These are phyloP conservation scores for Daldinia sp. DNA, from an alignment of 2,329 filamentous ascomycete species.

Conservation along the genomic window DNA sequence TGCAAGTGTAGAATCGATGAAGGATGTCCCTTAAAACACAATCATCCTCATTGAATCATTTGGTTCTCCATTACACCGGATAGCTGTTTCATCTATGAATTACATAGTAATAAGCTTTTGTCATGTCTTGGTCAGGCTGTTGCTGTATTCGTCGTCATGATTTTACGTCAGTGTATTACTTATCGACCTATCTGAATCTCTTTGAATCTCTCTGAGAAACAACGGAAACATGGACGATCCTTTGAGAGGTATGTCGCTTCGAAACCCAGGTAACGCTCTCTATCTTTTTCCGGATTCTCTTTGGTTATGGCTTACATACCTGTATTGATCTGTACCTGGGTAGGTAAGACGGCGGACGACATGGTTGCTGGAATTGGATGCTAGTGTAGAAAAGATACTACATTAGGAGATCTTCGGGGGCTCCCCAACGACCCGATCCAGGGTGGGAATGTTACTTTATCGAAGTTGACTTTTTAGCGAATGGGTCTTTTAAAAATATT, in stretches of 20 bases:
- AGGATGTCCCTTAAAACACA: neutral
- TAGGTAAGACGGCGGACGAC: slow-evolving; percentile 10
- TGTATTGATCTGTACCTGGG: slow-evolving; percentile 4
- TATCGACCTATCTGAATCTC: slow-evolving; percentile 9
- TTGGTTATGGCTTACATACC: neutral
- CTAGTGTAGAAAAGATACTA: neutral
- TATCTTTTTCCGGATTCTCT: slow-evolving; percentile 5
- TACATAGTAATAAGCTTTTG: slow-evolving; percentile 13
- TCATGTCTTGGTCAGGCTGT: slow-evolving; percentile 27
- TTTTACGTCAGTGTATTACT: slow-evolving; percentile 19
- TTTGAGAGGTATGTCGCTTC: slow-evolving; percentile 22
- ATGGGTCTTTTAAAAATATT: no score
- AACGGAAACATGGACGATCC: slow-evolving; percentile 10
- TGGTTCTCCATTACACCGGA: slow-evolving; percentile 3
- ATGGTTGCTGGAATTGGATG: slow-evolving; percentile 14
- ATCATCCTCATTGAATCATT: neutral
- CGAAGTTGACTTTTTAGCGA: neutral
- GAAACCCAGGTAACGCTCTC: slow-evolving; percentile 11
- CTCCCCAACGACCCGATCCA: slow-evolving; percentile 6
- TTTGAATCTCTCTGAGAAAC: neutral
- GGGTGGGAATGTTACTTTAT: neutral
- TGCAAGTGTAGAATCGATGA: neutral
- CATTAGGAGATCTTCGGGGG: slow-evolving; percentile 1
- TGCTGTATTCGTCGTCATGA: slow-evolving; percentile 20
- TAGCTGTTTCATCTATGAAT: slow-evolving; percentile 2